phyloP scores from a whole-genome alignment of 2,329 filamentous ascomycete genomes.

The Colletotrichum eremochloae region DNA sequence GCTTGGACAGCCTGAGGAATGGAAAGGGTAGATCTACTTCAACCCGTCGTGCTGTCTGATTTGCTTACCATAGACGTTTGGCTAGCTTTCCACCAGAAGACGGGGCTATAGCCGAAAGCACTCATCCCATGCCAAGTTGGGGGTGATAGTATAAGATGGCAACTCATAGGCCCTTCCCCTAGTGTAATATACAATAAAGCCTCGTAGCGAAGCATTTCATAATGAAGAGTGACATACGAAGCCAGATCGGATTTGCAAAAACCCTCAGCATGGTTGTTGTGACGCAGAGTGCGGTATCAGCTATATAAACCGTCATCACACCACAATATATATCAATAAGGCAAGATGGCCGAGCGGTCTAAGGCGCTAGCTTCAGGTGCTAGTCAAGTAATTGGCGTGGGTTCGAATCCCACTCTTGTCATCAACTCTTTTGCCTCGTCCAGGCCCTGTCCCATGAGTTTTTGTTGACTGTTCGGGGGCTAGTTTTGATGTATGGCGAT shows the following conservation, averaged over 20 bases:
- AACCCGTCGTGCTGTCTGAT: too few species aligned
- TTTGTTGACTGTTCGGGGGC: background rate
- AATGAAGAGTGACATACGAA: background rate
- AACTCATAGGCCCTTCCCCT: background rate
- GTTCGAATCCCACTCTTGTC: conserved; percentile 38
- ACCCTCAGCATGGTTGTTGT: too few species aligned
- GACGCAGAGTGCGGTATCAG: too few species aligned
- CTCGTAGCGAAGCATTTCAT: background rate
- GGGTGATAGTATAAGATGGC: too few species aligned
- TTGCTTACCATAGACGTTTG: background rate
- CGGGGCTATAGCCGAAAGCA: background rate
- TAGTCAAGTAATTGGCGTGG: conserved; percentile 37
- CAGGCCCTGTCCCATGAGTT: rapidly evolving
- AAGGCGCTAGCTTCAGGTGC: conserved; percentile 36
- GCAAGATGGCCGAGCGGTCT: conserved; percentile 37
- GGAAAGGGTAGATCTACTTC: background rate
- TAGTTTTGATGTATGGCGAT: background rate
- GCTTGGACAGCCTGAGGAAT: background rate
- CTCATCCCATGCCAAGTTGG: rapidly evolving
- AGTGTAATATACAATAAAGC: too few species aligned
- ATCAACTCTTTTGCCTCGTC: background rate
- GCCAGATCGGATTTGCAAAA: too few species aligned
- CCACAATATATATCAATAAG: background rate
- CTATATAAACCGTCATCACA: too few species aligned
- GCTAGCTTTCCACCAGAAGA: background rate